phyloP scores from a whole-genome alignment of 163 green algal species.

The Coccomyxa subellipsoidea region DNA sequence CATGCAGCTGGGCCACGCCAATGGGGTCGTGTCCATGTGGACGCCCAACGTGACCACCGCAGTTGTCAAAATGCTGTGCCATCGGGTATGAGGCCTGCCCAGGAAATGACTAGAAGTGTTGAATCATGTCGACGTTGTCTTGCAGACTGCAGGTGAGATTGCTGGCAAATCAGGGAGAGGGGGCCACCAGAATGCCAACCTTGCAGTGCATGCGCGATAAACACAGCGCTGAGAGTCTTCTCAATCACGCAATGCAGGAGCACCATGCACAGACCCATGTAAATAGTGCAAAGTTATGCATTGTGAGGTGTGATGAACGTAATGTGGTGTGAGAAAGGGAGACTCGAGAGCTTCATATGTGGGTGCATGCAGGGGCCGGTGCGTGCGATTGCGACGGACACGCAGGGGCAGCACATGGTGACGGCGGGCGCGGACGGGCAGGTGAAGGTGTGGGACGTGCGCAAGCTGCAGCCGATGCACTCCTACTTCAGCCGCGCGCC shows the following conservation, averaged over 20 bases:
- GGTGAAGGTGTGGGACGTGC: conserved; percentile 88
- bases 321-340: too few species aligned
- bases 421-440: conserved; percentile 69
- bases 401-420: conserved; percentile 74
- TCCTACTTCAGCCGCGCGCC: conserved; percentile 81
- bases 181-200: too few species aligned
- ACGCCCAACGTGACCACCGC: conserved; percentile 88
- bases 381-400: conserved; percentile 73
- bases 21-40: conserved; percentile 93
- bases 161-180: too few species aligned
- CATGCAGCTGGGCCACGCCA: conserved; percentile 78
- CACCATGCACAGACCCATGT: too few species aligned
- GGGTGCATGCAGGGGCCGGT: conserved; percentile 59
- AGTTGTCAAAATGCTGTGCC: conserved; percentile 88
- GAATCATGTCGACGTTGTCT: too few species aligned
- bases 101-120: not conserved
- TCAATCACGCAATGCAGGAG: too few species aligned
- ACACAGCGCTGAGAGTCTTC: too few species aligned
- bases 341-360: too few species aligned
- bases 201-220: too few species aligned
- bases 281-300: too few species aligned
- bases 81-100: conserved; percentile 38
- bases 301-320: too few species aligned
- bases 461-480: conserved; percentile 81
- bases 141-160: too few species aligned